Conservation (phyloP, 805 yeast species). For the Ogataea allantospora region DNA sequence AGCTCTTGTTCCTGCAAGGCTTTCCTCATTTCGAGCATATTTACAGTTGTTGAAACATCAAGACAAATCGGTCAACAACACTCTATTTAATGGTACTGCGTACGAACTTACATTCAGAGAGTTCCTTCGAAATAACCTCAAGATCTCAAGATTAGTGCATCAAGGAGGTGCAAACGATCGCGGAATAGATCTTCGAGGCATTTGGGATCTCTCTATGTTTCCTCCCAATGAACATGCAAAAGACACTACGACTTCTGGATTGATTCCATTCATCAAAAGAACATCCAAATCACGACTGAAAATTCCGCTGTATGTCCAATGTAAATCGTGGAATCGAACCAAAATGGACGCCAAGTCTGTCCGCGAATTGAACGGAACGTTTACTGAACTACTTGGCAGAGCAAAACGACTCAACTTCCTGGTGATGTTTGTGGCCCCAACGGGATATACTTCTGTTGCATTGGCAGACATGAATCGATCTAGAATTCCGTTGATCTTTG, state of each 20-base stretch:
- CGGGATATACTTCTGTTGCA: conserved; percentile 47
- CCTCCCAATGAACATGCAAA: no score
- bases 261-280: conserved; percentile 1
- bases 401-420: conserved; percentile 14
- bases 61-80: conserved; percentile 38
- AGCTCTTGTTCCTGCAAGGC: background rate
- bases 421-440: conserved; percentile 48
- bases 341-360: conserved; percentile 46
- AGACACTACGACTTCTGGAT: background rate
- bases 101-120: conserved; percentile 49
- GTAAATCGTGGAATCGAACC: conserved; percentile 45
- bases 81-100: conserved; percentile 54
- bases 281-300: conserved; percentile 22
- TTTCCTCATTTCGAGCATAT: conserved; percentile 28
- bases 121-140: conserved; percentile 38
- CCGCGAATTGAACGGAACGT: conserved; percentile 55
- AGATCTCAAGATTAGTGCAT: conserved; percentile 38
- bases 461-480: conserved; percentile 43
- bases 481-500: conserved; percentile 44
- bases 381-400: conserved; percentile 29
- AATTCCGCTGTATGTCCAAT: conserved; percentile 49
- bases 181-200: conserved; percentile 56
- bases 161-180: conserved; percentile 57
- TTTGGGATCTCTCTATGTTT: conserved; percentile 40
- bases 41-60: conserved; percentile 11